Base-by-base conservation (phyloP, 2,329 filamentous ascomycete genomes). In the Thermothelomyces thermophilus region DNA sequence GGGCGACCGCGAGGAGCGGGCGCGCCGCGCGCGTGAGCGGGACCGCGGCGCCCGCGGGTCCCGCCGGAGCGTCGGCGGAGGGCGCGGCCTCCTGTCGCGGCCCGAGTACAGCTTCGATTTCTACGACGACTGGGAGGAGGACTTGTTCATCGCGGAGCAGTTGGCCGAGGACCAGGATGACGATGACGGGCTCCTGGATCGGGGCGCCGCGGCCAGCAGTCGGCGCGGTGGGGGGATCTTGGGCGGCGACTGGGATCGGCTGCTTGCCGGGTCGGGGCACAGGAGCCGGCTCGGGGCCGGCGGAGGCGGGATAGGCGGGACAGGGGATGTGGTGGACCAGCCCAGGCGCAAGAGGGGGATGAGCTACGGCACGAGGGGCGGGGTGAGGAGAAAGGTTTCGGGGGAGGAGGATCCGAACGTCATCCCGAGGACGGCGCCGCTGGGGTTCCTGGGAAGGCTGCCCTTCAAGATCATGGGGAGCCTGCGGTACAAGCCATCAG, bases 51-150 rank as follows among this genome's bases (percentile, higher is more conserved):
- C 73, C 20, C 68, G 71, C 53, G 81, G 80, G 45, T 86, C 90
- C n/a, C n/a, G 22, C 1, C 6, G 20, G n/a, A 16, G 14, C 2
- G 14, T 16, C 3, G 37, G 36, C 4, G 11, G 10, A 31, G 33
- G 33, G 2, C 13, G 33, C 16, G 8, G 33, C 16, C 13, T 14
- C 16, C 13, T n/a, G n/a, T n/a, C n/a, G n/a, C 33, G 80, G 46
- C 86, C 89, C 24, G 90, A 96, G 68, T 80, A 86, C 61, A 90
- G 81, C 62, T 97, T 97, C 65, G 91, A 96, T 67, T 97, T 97
- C 66, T 97, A 97, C 71, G 91, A 96, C 68, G 91, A 96, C 68
- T 97, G 91, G 91, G 89, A 95, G 54, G 74, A 78, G 48, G 77
- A 80, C 46, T 46, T 72, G 46, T 47, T 72, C 75, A 46, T 68